Conservation (phyloP, 768 basidiomycete species). For the Chiua virens region DNA sequence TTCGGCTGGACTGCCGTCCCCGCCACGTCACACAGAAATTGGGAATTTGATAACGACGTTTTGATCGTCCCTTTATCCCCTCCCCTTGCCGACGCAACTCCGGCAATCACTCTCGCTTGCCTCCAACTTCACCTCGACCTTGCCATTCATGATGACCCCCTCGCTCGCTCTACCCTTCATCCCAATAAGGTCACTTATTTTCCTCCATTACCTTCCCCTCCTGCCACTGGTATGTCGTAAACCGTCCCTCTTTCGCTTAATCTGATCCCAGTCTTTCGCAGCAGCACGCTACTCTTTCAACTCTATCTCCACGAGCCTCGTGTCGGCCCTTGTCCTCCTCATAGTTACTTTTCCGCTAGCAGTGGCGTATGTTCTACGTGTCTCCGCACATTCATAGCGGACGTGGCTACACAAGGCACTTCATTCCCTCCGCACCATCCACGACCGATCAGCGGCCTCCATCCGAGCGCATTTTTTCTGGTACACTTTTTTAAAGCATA, state of each 20-base stretch:
- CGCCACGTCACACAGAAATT: conserved; percentile 16
- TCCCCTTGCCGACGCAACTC: not conserved
- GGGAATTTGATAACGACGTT: conserved; percentile 32
- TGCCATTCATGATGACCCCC: conserved; percentile 20
- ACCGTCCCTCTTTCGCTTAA: not conserved
- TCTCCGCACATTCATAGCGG: conserved; percentile 3
- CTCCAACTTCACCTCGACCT: conserved; percentile 31
- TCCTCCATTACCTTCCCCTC: conserved; percentile 14
- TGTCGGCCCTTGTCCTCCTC: conserved; percentile 16
- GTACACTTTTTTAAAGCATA: conserved; percentile 9
- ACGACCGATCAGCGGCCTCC: no score
- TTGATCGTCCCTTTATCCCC: conserved; percentile 18
- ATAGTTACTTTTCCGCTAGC: conserved; percentile 16
- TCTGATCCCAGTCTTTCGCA: conserved; percentile 8
- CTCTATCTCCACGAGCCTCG: conserved; percentile 11
- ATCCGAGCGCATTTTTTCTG: not conserved
- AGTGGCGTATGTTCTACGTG: conserved; percentile 15
- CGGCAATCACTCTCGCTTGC: conserved; percentile 10
- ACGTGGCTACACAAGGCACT: not conserved
- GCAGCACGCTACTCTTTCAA: conserved; percentile 9
- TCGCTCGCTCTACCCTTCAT: conserved; percentile 22
- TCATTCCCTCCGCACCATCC: no score
- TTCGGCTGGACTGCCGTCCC: conserved; percentile 39
- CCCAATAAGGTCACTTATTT: conserved; percentile 29
- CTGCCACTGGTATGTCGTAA: conserved; percentile 15